These are phyloP conservation scores for Lachancea quebecensis DNA, from an alignment of 805 yeast genomes.

Conservation along the genomic window DNA sequence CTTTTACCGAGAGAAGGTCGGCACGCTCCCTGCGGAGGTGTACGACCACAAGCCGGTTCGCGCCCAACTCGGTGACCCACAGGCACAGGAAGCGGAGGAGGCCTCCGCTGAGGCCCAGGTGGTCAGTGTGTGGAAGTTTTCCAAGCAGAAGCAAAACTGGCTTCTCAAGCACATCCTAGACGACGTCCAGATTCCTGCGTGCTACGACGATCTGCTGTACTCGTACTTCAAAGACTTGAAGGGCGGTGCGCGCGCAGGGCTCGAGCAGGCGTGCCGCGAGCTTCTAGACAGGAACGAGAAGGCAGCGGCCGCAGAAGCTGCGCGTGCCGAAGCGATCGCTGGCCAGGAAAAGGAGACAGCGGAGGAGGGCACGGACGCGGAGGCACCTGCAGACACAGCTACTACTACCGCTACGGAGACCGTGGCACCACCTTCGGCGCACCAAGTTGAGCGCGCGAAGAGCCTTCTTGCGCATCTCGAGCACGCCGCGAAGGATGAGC, in stretches of 20 bases:
- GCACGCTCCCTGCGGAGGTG: constrained; percentile 23
- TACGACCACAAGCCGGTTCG: constrained; percentile 7
- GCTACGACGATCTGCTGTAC: constrained; percentile 23
- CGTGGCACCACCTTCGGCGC: constrained; percentile 1
- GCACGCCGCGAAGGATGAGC: neutral
- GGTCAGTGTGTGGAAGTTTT: constrained; percentile 32
- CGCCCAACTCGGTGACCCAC: constrained; percentile 1
- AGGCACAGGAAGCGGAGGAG: constrained; percentile 9
- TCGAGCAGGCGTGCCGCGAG: constrained; percentile 5
- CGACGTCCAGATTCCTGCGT: constrained; percentile 22
- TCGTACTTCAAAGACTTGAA: constrained; percentile 26
- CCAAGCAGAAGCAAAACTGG: constrained; percentile 34
- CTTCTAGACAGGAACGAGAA: constrained; percentile 3
- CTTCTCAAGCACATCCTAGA: constrained; percentile 28
- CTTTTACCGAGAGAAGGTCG: constrained; percentile 23
- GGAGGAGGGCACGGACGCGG: constrained; percentile 7
- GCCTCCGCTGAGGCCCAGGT: constrained; percentile 10
- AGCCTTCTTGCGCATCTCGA: neutral
- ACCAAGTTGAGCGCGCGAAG: constrained; percentile 5
- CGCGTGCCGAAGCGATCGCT: neutral
- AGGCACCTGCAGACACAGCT: neutral
- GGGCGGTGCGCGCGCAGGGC: constrained; percentile 13
- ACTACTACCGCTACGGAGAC: neutral
- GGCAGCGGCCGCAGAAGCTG: neutral
- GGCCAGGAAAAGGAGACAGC: neutral